Base-by-base conservation (phyloP, 1,284 basidiomycete species). In the Cryptococcus wingfieldii region DNA sequence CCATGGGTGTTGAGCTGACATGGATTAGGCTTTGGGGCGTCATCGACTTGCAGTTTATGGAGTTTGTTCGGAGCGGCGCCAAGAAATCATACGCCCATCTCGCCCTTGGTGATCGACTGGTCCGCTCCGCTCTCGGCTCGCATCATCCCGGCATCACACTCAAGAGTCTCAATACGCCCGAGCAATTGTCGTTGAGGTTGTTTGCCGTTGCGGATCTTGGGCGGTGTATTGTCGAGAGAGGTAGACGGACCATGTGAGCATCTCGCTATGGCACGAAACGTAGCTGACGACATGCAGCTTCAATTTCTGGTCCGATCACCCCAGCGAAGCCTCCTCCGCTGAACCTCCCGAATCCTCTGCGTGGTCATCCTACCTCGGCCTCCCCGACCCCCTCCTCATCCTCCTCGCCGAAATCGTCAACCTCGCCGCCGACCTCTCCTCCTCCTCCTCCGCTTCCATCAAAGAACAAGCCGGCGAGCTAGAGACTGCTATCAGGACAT, bases 361-460 rank as follows among this genome's bases (percentile, higher is more conserved):
- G 7, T 68, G 66, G 64, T 61, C 64, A 12, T 55, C 65, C 3
- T 68, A 70, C 41, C 67, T 70, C 9, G 67, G 68, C 19, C 51
- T 70, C 3, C 67, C 67, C 5, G 65, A 69, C 42, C 46, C 59
- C 10, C 66, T 70, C 37, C 58, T 66, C 43, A 60, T 67, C 18
- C 57, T 70, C 23, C 60, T 70, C 9, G 64, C 65, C 0, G 60
- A 63, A 25, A 55, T 70, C 25, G 60, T 64, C 55, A 70, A 70
- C 50, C 58, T 68, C 7, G 63, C 61, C 50, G 61, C 68, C 13
- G 64, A 64, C 6, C 39, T 62, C 14, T 38, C 56, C 13, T 49
- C 57, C 1, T 50, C 34, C 3, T 42, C 46, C 6, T 25, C 51
- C 10, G 44, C 48, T 4, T 55, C 54, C 0, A 53, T 69, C 45